Evolutionary conservation across 106 monocot species (phyloP).

Genomic region (Dioscorea alata): DNA sequence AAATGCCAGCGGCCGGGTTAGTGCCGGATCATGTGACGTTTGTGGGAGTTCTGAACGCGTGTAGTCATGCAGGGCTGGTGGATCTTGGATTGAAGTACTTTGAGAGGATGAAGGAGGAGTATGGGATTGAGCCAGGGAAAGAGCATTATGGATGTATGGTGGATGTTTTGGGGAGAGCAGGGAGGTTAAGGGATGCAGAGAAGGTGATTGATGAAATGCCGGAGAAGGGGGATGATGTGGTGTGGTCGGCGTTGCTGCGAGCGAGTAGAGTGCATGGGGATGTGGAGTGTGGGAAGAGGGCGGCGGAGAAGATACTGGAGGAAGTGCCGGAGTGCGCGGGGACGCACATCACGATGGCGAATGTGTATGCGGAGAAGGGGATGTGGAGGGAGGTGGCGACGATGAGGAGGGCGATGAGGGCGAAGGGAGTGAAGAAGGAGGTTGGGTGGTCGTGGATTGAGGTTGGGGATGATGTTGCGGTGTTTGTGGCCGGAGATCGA

Average conservation of each 20-base stretch:
- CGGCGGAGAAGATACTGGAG: constrained; percentile 41
- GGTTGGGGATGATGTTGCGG: constrained; percentile 14
- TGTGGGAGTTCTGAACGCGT: constrained; percentile 71
- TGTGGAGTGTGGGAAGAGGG: constrained; percentile 33
- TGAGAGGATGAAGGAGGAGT: constrained; percentile 35
- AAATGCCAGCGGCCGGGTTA: constrained; percentile 34
- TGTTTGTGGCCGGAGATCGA: constrained; percentile 36
- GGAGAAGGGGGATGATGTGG: constrained; percentile 41
- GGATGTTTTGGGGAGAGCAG: constrained; percentile 63
- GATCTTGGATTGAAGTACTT: constrained; percentile 66
- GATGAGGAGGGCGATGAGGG: constrained; percentile 57
- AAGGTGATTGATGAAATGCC: constrained; percentile 43
- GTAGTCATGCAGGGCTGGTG: constrained; percentile 65
- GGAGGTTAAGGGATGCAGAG: constrained; percentile 57
- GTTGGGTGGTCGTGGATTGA: constrained; percentile 68
- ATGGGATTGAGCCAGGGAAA: constrained; percentile 43
- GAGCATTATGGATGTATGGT: constrained; percentile 89
- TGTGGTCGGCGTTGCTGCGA: constrained; percentile 61
- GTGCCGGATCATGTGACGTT: constrained; percentile 51
- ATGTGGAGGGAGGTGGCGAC: constrained; percentile 60
- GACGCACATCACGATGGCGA: constrained; percentile 47
- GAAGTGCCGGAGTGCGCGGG: constrained; percentile 48
- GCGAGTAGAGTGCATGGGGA: constrained; percentile 56
- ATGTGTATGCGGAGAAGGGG: constrained; percentile 61
- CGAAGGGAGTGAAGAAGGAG: constrained; percentile 73